Conservation (phyloP, 1,139 yeast species). For the Diutina siamensis region DNA sequence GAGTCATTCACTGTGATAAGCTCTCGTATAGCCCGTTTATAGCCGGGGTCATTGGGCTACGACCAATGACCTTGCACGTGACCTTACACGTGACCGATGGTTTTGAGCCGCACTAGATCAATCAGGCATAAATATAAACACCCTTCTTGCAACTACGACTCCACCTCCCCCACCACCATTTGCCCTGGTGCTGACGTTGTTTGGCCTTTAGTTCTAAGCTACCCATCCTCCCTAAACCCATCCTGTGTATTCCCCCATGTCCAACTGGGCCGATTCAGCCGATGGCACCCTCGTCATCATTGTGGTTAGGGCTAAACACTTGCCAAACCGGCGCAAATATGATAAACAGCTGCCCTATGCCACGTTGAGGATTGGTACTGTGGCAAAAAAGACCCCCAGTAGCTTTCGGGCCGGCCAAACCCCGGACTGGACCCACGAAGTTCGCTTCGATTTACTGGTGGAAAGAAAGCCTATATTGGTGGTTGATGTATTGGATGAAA, state of each 20-base stretch:
- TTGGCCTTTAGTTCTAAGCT: too few species aligned
- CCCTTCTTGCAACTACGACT: not conserved
- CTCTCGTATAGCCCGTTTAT: too few species aligned
- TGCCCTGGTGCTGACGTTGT: too few species aligned
- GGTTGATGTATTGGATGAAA: conserved; percentile 76
- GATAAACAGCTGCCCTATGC: conserved; percentile 90
- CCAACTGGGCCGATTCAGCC: conserved; percentile 18
- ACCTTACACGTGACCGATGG: not conserved
- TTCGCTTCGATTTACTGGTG: conserved; percentile 52
- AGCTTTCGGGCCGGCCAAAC: conserved; percentile 83
- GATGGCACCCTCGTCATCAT: conserved; percentile 36
- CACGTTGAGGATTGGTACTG: conserved; percentile 68
- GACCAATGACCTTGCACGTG: too few species aligned
- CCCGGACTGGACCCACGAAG: conserved; percentile 76
- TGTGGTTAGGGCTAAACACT: conserved; percentile 51
- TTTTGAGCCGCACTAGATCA: not conserved
- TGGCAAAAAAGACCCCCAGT: conserved; percentile 63
- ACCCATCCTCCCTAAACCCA: too few species aligned
- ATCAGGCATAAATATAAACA: not conserved
- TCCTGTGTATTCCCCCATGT: not conserved
- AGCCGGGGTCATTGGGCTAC: too few species aligned
- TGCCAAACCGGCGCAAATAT: conserved; percentile 69
- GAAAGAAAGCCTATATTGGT: conserved; percentile 54
- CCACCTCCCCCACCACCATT: not conserved
- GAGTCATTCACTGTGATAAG: too few species aligned